Conservation (phyloP, 2,329 filamentous ascomycete genomes). For the Fusarium longipes region DNA sequence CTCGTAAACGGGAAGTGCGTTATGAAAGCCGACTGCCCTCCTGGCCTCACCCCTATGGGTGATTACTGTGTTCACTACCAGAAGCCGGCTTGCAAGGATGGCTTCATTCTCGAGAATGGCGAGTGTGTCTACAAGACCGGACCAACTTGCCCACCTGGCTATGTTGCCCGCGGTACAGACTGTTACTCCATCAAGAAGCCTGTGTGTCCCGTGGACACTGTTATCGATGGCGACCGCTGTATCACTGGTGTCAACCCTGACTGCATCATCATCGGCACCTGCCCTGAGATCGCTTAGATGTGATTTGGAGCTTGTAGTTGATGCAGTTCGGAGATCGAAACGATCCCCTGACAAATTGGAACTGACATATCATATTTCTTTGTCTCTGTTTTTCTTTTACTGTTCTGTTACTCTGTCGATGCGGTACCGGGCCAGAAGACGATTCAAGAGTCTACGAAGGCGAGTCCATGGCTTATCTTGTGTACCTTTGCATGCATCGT, state of each 20-base stretch:
- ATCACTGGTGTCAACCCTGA: neutral
- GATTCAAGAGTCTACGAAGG: neutral
- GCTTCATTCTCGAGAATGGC: neutral
- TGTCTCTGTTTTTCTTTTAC: neutral
- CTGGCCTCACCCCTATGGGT: neutral
- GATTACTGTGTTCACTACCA: conserved; percentile 6
- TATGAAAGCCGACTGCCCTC: neutral
- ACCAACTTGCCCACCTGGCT: neutral
- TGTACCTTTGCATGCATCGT: neutral
- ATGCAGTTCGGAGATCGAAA: neutral
- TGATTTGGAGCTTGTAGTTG: neutral
- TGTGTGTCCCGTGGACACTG: neutral
- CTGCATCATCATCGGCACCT: neutral
- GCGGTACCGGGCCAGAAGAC: neutral
- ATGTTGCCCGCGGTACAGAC: neutral
- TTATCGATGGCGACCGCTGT: neutral
- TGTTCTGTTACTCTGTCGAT: neutral
- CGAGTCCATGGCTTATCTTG: neutral
- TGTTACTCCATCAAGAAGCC: neutral
- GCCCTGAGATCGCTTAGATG: neutral
- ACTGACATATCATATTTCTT: neutral
- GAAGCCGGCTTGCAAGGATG: neutral
- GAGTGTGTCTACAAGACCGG: conserved; percentile 1
- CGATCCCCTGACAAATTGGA: neutral
- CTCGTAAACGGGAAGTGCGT: neutral